Base-by-base conservation (phyloP, 2,329 filamentous ascomycete genomes). In the Aschersonia sp. region DNA sequence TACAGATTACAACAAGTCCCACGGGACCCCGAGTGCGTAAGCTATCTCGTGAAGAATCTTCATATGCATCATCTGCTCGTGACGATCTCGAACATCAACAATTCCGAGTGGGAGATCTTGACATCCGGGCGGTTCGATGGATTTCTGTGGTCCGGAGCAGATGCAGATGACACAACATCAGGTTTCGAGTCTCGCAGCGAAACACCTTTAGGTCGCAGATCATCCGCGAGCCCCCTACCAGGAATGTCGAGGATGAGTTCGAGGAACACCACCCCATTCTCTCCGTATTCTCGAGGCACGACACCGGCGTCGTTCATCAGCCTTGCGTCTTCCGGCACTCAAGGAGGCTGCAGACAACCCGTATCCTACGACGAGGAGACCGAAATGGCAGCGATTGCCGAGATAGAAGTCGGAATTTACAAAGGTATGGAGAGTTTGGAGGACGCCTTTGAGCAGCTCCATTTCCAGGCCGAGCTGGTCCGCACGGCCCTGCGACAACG, bases 91-190 rank as follows among this genome's bases (percentile, higher is more conserved):
- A 87, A 89, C 47, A 92, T 97, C 56, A 92, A 84, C 59, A 78
- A 82, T 44, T 85, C 86, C n/a, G 91, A 97, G 64, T 97, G 91
- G 91, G 91, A 96, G 52, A 94, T 97, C 48, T 73, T 97, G 9
- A 87, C 84, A 4, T 96, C 91, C 0, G 91, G 91, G 31, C 84
- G 91, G 31, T 97, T 97, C 57, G 89, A 96, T 59, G 91, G 91
- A 4, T 97, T 97, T 66, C 73, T 96, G 28, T 94, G 91, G 80
- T 94, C 88, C 43, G 91, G 91, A 29, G 88, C 87, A 5, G 89
- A 96, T 47, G 61, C 56, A n/a, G 74, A 77, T 30, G 71, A 73
- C 42, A 58, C 49, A 52, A 61, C 56, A 40, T 63, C 63, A 48
- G 73, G 59, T 32, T 59, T 62, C 46, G 72, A 74, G n/a, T 79